Percentiles rank a stretch among this genome's conserved stretches.
Evolutionary conservation across 495 filamentous ascomycete species (phyloP).

Genomic region (Cercophora newfieldiana): DNA sequence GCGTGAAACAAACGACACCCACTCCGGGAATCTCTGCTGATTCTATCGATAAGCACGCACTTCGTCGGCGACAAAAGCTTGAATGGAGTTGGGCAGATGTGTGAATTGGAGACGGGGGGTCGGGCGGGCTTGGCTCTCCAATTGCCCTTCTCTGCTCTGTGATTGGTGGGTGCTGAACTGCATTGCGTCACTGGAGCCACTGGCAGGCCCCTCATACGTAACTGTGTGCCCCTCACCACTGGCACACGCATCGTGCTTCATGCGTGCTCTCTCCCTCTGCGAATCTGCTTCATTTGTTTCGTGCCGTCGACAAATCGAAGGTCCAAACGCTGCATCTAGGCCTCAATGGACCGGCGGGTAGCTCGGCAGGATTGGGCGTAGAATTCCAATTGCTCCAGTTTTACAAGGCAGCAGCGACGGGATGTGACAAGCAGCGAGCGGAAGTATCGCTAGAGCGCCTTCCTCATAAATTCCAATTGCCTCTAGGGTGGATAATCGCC

Average conservation of each 20-base stretch:
- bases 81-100: background rate
- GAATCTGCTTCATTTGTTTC: background rate
- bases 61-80: background rate
- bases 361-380: background rate
- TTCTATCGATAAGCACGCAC: background rate
- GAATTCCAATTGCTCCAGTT: background rate
- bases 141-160: background rate
- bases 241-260: slow-evolving; percentile 1
- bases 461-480: background rate
- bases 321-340: background rate
- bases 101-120: too few relatives aligned
- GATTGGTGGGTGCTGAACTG: background rate
- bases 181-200: background rate
- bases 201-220: background rate
- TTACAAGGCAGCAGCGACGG: background rate
- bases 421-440: background rate
- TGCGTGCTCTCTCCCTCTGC: background rate
- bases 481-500: too few relatives aligned
- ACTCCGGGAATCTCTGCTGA: background rate
- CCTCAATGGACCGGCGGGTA: background rate
- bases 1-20: background rate
- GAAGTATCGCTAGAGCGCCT: background rate
- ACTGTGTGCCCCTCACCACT: background rate
- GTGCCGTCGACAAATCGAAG: background rate
- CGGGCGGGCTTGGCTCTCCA: background rate